Conservation (phyloP, 345 rosid genomes). For the Toxicodendron radicans region DNA sequence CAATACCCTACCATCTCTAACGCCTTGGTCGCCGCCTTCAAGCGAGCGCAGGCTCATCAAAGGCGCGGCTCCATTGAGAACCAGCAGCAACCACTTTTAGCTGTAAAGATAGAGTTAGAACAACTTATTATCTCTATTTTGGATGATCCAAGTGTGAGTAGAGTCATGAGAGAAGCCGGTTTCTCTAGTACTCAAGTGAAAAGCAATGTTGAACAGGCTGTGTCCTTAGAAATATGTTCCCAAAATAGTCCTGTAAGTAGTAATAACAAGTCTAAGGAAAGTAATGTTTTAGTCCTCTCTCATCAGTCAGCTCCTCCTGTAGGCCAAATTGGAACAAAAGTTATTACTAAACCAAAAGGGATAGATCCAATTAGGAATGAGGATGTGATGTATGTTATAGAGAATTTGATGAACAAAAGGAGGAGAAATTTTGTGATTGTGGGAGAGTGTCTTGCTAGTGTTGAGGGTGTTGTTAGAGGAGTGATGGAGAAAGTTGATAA, state of each 20-base stretch:
- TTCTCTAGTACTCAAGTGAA: constrained; percentile 90
- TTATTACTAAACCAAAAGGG: constrained; percentile 18
- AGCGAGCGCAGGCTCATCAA: constrained; percentile 98
- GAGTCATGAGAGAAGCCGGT: constrained; percentile 99
- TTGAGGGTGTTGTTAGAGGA: constrained; percentile 54
- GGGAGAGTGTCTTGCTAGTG: constrained; percentile 62
- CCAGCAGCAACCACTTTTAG: constrained; percentile 87
- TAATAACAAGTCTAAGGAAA: constrained; percentile 53
- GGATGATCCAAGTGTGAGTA: constrained; percentile 96
- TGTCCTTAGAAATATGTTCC: constrained; percentile 56
- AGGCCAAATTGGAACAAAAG: constrained; percentile 22
- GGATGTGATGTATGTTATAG: constrained; percentile 64
- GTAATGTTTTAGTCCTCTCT: constrained; percentile 26
- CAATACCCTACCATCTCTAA: constrained; percentile 79
- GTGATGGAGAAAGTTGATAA: constrained; percentile 63
- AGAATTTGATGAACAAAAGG: constrained; percentile 46
- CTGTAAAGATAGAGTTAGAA: constrained; percentile 86
- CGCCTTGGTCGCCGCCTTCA: constrained; percentile 94
- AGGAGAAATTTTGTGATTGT: constrained; percentile 60
- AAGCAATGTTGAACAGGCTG: constrained; percentile 73
- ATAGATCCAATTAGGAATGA: constrained; percentile 47
- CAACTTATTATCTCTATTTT: constrained; percentile 88
- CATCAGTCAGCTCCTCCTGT: constrained; percentile 22
- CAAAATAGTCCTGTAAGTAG: constrained; percentile 34
- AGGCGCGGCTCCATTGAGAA: constrained; percentile 85